Base-by-base conservation (phyloP, 139 green algal species). In the Bryopsis sp. region DNA sequence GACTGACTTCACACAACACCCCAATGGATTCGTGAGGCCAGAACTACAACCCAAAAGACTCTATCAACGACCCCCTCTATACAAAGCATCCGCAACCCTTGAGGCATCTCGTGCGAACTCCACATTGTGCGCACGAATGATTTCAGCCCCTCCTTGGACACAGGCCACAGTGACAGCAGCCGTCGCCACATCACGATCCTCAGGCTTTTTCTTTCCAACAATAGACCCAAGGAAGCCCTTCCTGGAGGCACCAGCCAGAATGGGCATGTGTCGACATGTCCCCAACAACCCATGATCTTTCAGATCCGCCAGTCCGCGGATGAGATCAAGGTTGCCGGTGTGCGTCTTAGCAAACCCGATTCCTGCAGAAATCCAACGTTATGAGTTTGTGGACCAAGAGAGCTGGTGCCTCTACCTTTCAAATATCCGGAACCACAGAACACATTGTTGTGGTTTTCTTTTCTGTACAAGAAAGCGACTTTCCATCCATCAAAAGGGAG, bases 321-420 rank as follows among this genome's bases (percentile, higher is more conserved):
- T 75, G 58, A 96, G 73, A 47, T 86, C 57, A 36, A 89, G 3
- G 77, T 84, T 95, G 36, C 72, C 79, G 2, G 79, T 59, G 0
- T 15, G 5, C 22, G 78, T 85, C 81, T 97, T 97, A 33, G 85
- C 78, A 76, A 97, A 97, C 1, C 92, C 92, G n/a, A 97, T 74
- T 19, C 90, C 89, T 87, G 68, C 32, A 28, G n/a, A n/a, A n/a
- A n/a, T n/a, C n/a, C n/a, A n/a, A n/a, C n/a, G n/a, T n/a, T n/a
- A n/a, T n/a, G n/a, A n/a, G n/a, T n/a, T n/a, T n/a, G n/a, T n/a
- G n/a, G n/a, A n/a, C n/a, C n/a, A n/a, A n/a, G n/a, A n/a, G n/a
- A n/a, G n/a, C n/a, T n/a, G n/a, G n/a, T n/a, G n/a, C n/a, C n/a
- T n/a, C n/a, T n/a, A n/a, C n/a, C n/a, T n/a, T n/a, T n/a, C n/a